These are phyloP conservation scores for Prunus yedoensis DNA, from an alignment of 331 rosid species.

Conservation along the genomic window DNA sequence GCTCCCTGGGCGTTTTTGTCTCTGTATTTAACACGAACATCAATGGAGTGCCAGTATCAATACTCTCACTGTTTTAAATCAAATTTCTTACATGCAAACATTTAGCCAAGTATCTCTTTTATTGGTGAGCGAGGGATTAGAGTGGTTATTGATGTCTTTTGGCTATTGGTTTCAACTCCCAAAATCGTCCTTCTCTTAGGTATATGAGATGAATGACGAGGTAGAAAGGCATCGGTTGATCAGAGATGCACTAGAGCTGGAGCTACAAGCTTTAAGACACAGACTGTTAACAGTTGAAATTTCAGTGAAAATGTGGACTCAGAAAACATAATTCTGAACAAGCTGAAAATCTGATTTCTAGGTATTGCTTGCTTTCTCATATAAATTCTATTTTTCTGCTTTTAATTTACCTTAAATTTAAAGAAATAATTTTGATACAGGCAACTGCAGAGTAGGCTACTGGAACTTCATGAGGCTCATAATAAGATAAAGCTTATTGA, in stretches of 20 bases:
- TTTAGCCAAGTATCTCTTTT: background rate
- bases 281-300: conserved; percentile 60
- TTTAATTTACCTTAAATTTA: conserved; percentile 8
- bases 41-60: background rate
- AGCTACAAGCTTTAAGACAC: conserved; percentile 66
- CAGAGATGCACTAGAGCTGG: conserved; percentile 73
- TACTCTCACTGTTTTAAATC: conserved; percentile 5
- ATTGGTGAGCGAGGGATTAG: no score
- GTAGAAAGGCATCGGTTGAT: conserved; percentile 70
- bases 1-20: conserved; percentile 12
- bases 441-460: conserved; percentile 37
- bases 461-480: conserved; percentile 66
- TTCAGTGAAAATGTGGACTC: conserved; percentile 48
- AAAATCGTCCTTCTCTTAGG: conserved; percentile 43
- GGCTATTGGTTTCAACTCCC: background rate
- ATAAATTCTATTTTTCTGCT: conserved; percentile 7
- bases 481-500: conserved; percentile 70
- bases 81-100: conserved; percentile 8
- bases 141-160: background rate
- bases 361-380: conserved; percentile 41
- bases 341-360: conserved; percentile 49
- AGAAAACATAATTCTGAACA: conserved; percentile 39
- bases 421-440: conserved; percentile 42
- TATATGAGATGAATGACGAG: conserved; percentile 80
- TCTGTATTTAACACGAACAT: background rate